Conservation (phyloP, 345 rosid species). For the Combretum micranthum region DNA sequence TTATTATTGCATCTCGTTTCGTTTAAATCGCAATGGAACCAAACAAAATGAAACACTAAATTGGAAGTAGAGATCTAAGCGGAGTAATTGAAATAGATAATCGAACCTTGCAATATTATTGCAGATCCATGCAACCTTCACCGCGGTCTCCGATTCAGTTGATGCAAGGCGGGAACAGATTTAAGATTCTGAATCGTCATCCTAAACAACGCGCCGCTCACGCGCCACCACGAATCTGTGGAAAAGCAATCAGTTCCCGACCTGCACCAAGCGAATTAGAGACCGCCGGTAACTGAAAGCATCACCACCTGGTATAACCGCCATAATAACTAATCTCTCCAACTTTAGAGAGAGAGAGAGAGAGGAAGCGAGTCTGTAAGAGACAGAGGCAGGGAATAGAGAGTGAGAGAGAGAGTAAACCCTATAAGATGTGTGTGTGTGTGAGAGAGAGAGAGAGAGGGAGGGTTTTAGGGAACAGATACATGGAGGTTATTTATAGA, state of each 20-base stretch:
- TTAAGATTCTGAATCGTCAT: too few species aligned
- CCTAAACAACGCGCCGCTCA: too few species aligned
- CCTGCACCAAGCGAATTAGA: constrained; percentile 55
- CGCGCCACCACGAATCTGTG: too few species aligned
- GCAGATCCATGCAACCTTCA: constrained; percentile 26
- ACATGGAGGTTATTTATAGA: constrained; percentile 27
- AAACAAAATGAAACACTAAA: too few species aligned
- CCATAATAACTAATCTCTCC: too few species aligned
- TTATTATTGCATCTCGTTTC: too few species aligned
- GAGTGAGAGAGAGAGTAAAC: constrained; percentile 4
- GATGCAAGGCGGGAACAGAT: constrained; percentile 85
- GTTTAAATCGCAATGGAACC: too few species aligned
- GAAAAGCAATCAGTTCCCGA: constrained; percentile 30
- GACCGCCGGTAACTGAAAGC: constrained; percentile 28
- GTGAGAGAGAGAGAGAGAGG: background rate
- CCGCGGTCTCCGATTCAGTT: constrained; percentile 95
- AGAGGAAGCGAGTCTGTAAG: too few species aligned
- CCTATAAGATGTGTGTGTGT: constrained; percentile 9
- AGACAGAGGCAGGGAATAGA: background rate
- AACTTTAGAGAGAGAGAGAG: background rate
- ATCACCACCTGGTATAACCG: background rate
- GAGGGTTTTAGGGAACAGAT: background rate
- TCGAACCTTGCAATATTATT: too few species aligned
- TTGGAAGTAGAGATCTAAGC: too few species aligned
- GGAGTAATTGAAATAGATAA: too few species aligned